Evolutionary conservation across 192 early-diverging fungal species (phyloP).

Genomic region (Entomortierella lignicola): DNA sequence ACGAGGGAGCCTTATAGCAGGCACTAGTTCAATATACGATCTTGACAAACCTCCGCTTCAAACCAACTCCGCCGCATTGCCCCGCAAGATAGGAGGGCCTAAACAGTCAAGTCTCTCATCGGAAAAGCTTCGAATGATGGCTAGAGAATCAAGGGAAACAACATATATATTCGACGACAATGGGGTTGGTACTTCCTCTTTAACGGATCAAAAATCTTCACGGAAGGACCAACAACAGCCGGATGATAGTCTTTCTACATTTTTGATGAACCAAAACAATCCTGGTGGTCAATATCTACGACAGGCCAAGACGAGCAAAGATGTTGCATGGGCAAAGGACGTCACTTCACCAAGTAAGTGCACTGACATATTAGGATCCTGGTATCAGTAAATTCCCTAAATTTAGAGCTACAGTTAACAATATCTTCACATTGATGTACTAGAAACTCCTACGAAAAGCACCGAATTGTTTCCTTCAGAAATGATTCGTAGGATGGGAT

Average conservation of each 20-base stretch:
- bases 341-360: constrained; percentile 45
- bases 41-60: constrained; percentile 15
- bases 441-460: constrained; percentile 41
- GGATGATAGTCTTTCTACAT: constrained; percentile 19
- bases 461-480: constrained; percentile 37
- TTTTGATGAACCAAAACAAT: constrained; percentile 52
- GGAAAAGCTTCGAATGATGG: constrained; percentile 7
- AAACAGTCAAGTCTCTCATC: background rate
- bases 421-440: background rate
- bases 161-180: constrained; percentile 50
- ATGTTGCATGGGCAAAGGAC: constrained; percentile 44
- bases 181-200: constrained; percentile 20
- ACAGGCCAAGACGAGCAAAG: constrained; percentile 42
- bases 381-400: too few species aligned
- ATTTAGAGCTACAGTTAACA: background rate
- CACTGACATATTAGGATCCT: background rate
- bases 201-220: constrained; percentile 14
- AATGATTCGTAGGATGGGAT: constrained; percentile 51
- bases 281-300: constrained; percentile 41
- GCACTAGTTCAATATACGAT: constrained; percentile 49
- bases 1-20: constrained; percentile 38
- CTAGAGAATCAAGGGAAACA: constrained; percentile 11
- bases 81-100: background rate
- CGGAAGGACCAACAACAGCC: constrained; percentile 10
- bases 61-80: background rate